Evolutionary conservation across 2,329 filamentous ascomycete genomes (phyloP), one percentile per base, ranked within the genome.

Genomic region (Trichoderma guizhouense): DNA sequence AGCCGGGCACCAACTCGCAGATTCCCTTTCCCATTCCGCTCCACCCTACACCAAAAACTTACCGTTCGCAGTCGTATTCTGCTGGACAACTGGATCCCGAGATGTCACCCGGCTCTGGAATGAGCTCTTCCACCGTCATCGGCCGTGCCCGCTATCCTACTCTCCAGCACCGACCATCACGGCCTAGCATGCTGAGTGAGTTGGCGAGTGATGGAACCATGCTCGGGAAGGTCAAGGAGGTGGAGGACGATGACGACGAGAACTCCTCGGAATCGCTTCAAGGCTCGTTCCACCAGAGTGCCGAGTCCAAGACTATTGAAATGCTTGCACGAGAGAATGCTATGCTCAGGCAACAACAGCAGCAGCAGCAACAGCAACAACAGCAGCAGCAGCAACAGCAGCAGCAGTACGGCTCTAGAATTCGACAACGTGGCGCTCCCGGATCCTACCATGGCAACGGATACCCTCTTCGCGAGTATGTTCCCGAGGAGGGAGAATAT

Each of bases 21-120:
- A 92, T 97, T 69, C 93, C 94, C 1, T 97, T 97, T 77, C 88
- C 93, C 7, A 97, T 97, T 75, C 94, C 94, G 5, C 86, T 97
- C 24, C 93, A 97, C 74, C 94, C 95, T 1, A 96, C 93, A 0
- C 93, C 93, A 2, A 98, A 98, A 81, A 94, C 93, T 1, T 96
- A 97, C 77, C 91, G 96, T 57, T 99, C 96, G 7, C 94, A 98
- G 81, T 98, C 96, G 5, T 98, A 98, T 81, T 98, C 95, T 0
- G 95, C 97, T 62, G 95, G 95, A 5, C 95, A 98, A 79, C 85
- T 94, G 73, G 94, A 97, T 68, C 88, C 91, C 1, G 93, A 95
- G 72, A 77, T 82, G 3, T 76, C 82, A 15, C 77, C 81, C 8
- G 58, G 69, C 4, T 76, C 83, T 30, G 77, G 81, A 3, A 82